These are phyloP conservation scores for Puya raimondii DNA, from an alignment of 176 grass and related monocot species.

Conservation along the genomic window DNA sequence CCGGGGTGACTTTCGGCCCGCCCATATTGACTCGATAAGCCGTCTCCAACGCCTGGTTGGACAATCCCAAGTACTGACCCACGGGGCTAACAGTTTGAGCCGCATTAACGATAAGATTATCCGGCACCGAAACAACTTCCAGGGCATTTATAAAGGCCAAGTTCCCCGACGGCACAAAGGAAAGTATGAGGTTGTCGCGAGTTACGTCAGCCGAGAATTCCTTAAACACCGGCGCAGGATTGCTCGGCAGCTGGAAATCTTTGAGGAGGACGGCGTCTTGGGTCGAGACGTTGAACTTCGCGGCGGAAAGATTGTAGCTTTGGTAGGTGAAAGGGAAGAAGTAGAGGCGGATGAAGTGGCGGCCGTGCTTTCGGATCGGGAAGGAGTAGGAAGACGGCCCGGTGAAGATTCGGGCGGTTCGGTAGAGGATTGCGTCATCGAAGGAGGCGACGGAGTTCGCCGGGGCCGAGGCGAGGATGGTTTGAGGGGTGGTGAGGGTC, in stretches of 20 bases:
- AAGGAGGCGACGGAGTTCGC: slow-evolving; percentile 46
- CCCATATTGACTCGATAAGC: slow-evolving; percentile 77
- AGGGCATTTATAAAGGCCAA: slow-evolving; percentile 81
- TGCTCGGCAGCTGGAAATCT: slow-evolving; percentile 55
- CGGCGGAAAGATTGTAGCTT: slow-evolving; percentile 55
- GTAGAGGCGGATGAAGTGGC: slow-evolving; percentile 81
- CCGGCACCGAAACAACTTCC: slow-evolving; percentile 73
- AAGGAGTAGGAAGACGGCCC: slow-evolving; percentile 72
- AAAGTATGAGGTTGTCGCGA: slow-evolving; percentile 58
- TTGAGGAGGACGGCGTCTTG: slow-evolving; percentile 73
- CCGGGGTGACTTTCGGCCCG: slow-evolving; percentile 57
- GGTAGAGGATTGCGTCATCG: slow-evolving; percentile 40
- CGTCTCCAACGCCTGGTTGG: slow-evolving; percentile 57
- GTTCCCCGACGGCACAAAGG: slow-evolving; percentile 64
- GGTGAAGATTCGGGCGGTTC: slow-evolving; percentile 69
- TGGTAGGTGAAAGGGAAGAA: slow-evolving; percentile 78
- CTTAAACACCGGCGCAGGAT: slow-evolving; percentile 56
- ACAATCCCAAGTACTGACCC: slow-evolving; percentile 46
- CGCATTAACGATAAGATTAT: slow-evolving; percentile 41
- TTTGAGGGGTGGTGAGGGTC: slow-evolving; percentile 39
- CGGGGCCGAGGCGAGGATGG: slow-evolving; percentile 45
- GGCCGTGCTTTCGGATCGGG: slow-evolving; percentile 57
- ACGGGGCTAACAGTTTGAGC: slow-evolving; percentile 52
- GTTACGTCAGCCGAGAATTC: slow-evolving; percentile 74
- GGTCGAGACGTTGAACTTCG: slow-evolving; percentile 72